Evolutionary conservation across 306 rosid genomes (phyloP), one percentile per base, ranked within the genome.

Genomic region (Boehmeria nivea): DNA sequence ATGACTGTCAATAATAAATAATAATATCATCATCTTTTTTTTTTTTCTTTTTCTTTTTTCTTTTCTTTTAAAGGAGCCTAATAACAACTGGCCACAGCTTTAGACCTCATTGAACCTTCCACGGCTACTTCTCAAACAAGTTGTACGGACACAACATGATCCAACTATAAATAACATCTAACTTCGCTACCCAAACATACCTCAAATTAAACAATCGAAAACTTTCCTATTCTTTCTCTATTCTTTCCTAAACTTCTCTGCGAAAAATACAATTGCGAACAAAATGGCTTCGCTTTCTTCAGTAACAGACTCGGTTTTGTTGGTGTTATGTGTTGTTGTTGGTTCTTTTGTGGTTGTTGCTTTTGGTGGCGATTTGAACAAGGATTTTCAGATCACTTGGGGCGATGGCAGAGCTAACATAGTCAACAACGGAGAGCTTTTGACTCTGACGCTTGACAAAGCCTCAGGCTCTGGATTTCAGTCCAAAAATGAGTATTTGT

Each of bases 391-490:
- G 0, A 44, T 78, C 14, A 63, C 73, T 4, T 80, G 80, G 86
- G 86, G 86, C 42, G 19, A 57, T 38, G 61, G 61, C n/a, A 17
- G 61, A 39, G 61, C 48, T 21, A 26, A 39, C 12, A 57, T 57
- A 21, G 16, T 57, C 34, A 12, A 38, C 61, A 22, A 38, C 13
- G 61, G 61, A 13, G 16, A 38, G 36, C 48, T 57, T 37, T 34
- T 80, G 20, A 61, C 76, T 14, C 74, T 75, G 40, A 49, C 71
- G 0, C 81, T 80, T 4, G 85, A 76, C 69, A 61, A 53, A 62
- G 63, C 72, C 13, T 80, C 85, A 1, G 81, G 77, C 51, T 79
- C 85, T 1, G 79, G 79, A 0, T 79, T 76, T 3, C 76, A 69
- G 23, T 79, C 81, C 46, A 71, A 57, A 45, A 52, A 68, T 17